These are phyloP conservation scores for Trypanosomatidae sp. DNA, from an alignment of 208 protist genomes.

Conservation along the genomic window DNA sequence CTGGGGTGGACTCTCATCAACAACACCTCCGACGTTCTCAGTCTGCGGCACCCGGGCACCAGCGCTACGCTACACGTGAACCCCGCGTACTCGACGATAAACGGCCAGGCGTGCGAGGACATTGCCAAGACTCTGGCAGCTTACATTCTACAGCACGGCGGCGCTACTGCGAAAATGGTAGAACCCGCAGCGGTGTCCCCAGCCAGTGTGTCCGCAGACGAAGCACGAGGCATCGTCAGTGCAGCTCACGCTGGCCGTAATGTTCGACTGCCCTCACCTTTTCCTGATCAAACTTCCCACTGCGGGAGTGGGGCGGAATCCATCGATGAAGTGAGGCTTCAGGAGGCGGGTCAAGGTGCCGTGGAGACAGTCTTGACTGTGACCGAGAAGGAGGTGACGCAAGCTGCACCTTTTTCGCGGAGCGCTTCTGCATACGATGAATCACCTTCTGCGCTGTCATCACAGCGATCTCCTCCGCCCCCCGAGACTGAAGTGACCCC, in stretches of 20 bases:
- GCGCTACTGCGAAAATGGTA: not conserved
- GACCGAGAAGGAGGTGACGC: not conserved
- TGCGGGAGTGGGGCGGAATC: not conserved
- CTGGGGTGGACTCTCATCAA: conserved; percentile 28
- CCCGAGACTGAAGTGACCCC: not conserved
- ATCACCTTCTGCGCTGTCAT: not conserved
- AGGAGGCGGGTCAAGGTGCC: not conserved
- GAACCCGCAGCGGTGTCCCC: not conserved
- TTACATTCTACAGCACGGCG: conserved; percentile 18
- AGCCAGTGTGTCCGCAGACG: not conserved
- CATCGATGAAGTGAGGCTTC: not conserved
- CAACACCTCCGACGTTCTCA: conserved; percentile 25
- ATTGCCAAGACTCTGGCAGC: conserved; percentile 24
- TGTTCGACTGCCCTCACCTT: not conserved
- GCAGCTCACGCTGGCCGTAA: not conserved
- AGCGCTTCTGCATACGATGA: not conserved
- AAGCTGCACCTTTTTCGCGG: not conserved
- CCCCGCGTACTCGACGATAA: conserved; percentile 23
- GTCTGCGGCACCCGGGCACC: conserved; percentile 20
- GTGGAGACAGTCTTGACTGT: not conserved
- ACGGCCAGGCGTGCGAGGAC: conserved; percentile 18
- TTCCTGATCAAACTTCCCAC: no score
- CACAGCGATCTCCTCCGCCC: not conserved
- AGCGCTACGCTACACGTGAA: conserved; percentile 26
- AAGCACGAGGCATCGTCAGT: not conserved